Conservation (phyloP, 805 yeast species). For the Saccharomycopsis vini region DNA sequence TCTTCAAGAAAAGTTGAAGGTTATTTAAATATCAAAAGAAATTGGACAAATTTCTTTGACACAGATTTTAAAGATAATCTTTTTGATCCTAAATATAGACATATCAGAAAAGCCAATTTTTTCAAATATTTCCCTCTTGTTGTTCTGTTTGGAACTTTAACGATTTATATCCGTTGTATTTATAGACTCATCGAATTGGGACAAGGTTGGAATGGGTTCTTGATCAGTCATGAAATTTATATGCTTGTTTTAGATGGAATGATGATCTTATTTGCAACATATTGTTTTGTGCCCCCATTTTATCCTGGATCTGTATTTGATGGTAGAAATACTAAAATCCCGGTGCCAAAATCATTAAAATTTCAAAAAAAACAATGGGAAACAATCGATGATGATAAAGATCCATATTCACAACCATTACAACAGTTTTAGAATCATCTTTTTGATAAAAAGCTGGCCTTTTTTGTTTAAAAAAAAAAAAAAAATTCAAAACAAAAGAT, state of each 20-base stretch:
- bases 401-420: not conserved
- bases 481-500: too few relatives aligned
- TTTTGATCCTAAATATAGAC: constrained; percentile 29
- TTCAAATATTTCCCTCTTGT: not conserved
- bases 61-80: not conserved
- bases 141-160: constrained; percentile 37
- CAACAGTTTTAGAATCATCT: constrained; percentile 4
- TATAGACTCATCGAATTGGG: constrained; percentile 67
- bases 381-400: not conserved
- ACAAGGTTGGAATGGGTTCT: constrained; percentile 62
- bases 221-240: constrained; percentile 53
- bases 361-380: not conserved
- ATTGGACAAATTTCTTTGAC: not conserved
- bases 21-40: not conserved
- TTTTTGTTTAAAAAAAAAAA: too few relatives aligned
- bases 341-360: constrained; percentile 18
- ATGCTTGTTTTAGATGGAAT: constrained; percentile 54
- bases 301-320: constrained; percentile 58
- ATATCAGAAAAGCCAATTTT: too few relatives aligned
- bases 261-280: constrained; percentile 45
- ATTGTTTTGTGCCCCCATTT: constrained; percentile 36
- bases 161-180: constrained; percentile 57
- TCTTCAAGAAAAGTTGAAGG: not conserved
- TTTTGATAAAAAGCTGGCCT: too few relatives aligned
- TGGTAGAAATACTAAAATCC: constrained; percentile 25